These are phyloP conservation scores for Lactarius tabidus DNA, from an alignment of 768 basidiomycete species.

Conservation along the genomic window DNA sequence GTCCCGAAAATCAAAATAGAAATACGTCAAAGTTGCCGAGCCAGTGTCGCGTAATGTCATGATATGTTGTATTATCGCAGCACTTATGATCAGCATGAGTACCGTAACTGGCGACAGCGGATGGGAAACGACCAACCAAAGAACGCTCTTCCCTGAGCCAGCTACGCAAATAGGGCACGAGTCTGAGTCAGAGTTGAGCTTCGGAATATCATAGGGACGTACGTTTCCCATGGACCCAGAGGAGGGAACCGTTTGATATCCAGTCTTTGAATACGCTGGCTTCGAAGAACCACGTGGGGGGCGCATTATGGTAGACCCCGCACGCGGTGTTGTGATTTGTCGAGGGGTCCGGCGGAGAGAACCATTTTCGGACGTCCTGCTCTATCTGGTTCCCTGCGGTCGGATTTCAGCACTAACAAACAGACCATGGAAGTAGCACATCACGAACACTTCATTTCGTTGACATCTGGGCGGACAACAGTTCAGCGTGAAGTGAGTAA, in stretches of 20 bases:
- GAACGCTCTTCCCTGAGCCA: background rate
- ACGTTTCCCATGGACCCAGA: background rate
- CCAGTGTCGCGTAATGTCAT: too few species aligned
- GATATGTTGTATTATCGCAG: too few species aligned
- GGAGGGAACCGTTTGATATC: background rate
- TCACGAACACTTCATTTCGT: slow-evolving; percentile 1
- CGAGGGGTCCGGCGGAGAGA: background rate
- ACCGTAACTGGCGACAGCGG: background rate
- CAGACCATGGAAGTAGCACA: background rate
- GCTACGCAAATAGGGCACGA: background rate
- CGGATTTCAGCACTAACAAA: background rate
- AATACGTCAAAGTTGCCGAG: too few species aligned
- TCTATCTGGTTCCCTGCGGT: background rate
- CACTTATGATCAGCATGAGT: background rate
- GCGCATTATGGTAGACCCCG: background rate
- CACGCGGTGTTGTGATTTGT: background rate
- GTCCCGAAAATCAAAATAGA: too few species aligned
- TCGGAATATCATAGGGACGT: background rate
- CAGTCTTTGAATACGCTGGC: background rate
- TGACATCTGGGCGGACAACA: background rate
- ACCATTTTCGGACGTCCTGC: background rate
- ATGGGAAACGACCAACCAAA: background rate
- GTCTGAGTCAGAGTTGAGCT: fast-evolving
- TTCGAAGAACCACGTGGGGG: background rate
- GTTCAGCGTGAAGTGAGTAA: background rate